Evolutionary conservation across 352 stramenopile species (phyloP), one percentile per base, ranked within the genome.

Genomic region (Globisporangium nagaii): DNA sequence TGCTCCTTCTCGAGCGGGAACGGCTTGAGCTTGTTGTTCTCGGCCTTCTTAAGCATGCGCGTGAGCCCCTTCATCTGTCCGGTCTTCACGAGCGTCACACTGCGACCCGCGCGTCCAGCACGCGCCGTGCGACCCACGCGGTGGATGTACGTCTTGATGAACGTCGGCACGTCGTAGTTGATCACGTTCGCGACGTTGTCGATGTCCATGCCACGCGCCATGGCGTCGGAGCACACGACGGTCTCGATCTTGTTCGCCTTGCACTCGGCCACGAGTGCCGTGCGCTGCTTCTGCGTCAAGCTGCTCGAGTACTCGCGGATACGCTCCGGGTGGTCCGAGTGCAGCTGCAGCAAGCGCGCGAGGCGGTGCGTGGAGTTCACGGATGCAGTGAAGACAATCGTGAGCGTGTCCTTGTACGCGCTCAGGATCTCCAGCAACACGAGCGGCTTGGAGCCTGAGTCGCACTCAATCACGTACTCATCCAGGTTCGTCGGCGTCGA

Each of bases 351-450:
- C 43, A 99, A 67, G 25, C 91, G 78, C 15, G 90, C 84, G n/a
- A 99, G 74, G 39, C 96, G 88, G 71, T 98, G 95, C 12, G 96
- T 98, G 15, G 96, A 97, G 69, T 98, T 97, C 12, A 99, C 79
- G 57, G 93, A 98, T 10, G 90, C 91, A 15, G 95, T 98, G 70
- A 99, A 99, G 5, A 99, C 86, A 53, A 99, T 93, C 43, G 88
- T 86, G 24, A 97, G 69, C 32, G 82, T 62, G 25, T 65, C 68
- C n/a, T 46, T 66, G 73, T 84, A 86, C 53, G 91, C 69, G 42
- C 88, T 84, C 41, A 99, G 73, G 13, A 98, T 74, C 40, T 97
- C 86, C 20, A 98, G 70, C 34, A 99, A 70, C 31, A 98, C 84
- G 31, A 98, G 68, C 27, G 96, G 96, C 67, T 99, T 99, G 51